Evolutionary conservation across 352 stramenopile genomes (phyloP).

Genomic region (Saprolegnia diclina): DNA sequence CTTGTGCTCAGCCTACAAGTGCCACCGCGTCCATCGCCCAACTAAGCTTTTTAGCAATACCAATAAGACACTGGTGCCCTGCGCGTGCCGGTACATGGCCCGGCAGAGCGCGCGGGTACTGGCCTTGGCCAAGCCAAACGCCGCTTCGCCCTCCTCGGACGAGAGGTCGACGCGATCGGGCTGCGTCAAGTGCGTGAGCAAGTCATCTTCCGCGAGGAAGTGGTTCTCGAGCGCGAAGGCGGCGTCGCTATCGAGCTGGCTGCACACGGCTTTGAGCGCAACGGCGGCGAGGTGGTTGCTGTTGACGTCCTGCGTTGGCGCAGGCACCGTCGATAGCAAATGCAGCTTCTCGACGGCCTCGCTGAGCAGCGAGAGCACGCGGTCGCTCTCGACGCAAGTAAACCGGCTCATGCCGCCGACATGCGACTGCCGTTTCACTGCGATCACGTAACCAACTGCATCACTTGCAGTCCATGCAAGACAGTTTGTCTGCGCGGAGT

Average conservation of each 20-base stretch:
- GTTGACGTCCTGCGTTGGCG: neutral
- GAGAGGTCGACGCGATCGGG: neutral
- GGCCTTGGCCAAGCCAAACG: neutral
- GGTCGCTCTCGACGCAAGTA: conserved; percentile 35
- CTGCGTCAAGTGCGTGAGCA: neutral
- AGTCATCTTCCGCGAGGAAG: conserved; percentile 21
- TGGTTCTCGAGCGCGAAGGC: conserved; percentile 28
- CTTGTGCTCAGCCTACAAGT: neutral
- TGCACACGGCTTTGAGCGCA: neutral
- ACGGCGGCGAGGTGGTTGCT: neutral
- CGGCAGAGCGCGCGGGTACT: conserved; percentile 16
- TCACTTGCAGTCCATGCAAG: neutral
- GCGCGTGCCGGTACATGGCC: neutral
- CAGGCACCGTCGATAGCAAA: conserved; percentile 33
- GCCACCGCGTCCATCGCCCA: no score
- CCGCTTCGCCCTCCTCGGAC: neutral
- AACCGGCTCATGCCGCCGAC: conserved; percentile 30
- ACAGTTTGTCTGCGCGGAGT: no score
- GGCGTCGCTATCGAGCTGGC: conserved; percentile 7
- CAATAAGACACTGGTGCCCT: neutral
- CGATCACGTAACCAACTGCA: neutral
- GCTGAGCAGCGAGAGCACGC: conserved; percentile 39
- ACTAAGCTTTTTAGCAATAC: conserved; percentile 38
- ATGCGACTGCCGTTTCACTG: neutral
- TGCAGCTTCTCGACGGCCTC: conserved; percentile 33